These are phyloP conservation scores for Aspergillus alliaceus DNA, from an alignment of 2,329 filamentous ascomycete species.

Conservation along the genomic window DNA sequence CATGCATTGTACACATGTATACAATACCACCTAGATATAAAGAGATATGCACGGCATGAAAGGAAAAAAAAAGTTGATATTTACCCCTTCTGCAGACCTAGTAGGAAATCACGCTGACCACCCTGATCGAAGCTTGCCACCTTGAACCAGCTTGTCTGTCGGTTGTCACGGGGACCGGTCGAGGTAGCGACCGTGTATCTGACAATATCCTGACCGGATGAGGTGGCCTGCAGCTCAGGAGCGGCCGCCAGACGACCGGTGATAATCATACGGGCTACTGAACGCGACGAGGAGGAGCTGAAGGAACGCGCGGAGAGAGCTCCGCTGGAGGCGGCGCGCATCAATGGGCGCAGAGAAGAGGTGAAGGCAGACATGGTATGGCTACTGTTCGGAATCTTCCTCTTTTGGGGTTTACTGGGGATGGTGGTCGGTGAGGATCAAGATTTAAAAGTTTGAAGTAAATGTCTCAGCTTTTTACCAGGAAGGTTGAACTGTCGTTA, in stretches of 20 bases:
- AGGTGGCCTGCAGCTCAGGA: conserved; percentile 72
- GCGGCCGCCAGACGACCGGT: conserved; percentile 79
- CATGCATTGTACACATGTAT: not conserved
- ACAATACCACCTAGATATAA: not conserved
- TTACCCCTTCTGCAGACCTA: conserved; percentile 80
- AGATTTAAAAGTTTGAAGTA: not conserved
- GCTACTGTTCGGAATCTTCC: not conserved
- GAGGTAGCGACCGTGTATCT: conserved; percentile 74
- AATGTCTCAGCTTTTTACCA: not conserved
- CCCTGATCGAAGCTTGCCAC: conserved; percentile 71
- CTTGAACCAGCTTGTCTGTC: conserved; percentile 81
- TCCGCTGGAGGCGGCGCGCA: conserved; percentile 45
- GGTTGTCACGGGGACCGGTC: conserved; percentile 66
- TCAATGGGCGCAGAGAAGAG: conserved; percentile 53
- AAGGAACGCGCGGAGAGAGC: conserved; percentile 64
- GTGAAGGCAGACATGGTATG: conserved; percentile 45
- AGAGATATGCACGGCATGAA: not conserved
- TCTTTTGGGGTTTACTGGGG: not conserved
- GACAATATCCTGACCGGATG: conserved; percentile 71
- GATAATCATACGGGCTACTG: conserved; percentile 78
- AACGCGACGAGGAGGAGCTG: conserved; percentile 62
- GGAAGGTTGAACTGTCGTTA: not conserved
- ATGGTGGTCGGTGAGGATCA: not conserved
- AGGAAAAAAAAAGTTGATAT: conserved; percentile 37
- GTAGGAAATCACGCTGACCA: conserved; percentile 69